Evolutionary conservation across 768 basidiomycete species (phyloP), one percentile per base, ranked within the genome.

Genomic region (Suillus discolor): DNA sequence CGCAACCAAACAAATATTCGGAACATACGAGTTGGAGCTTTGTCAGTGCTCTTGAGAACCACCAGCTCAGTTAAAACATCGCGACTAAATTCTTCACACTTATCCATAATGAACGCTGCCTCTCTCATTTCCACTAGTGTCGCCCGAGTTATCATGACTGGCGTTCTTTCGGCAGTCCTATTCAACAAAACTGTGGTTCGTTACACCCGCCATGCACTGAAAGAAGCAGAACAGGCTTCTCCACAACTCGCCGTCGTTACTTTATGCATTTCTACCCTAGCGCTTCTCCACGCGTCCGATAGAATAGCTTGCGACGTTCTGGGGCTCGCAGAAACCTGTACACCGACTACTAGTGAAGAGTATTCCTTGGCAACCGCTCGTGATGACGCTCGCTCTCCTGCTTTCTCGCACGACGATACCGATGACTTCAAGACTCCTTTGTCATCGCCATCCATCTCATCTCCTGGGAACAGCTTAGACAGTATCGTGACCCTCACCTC

Each of bases 391-490:
- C 34, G 34, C 34, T 55, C 54, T n/a, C 54, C 54, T 36, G 54
- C 20, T n/a, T n/a, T 55, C 20, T 55, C 54, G 11, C 34, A 34
- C 12, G 54, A 55, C 1, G 54, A 55, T 13, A 1, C 34, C 20
- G 20, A 55, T 6, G 54, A 55, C 20, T 55, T 55, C 54, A 55
- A n/a, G 20, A 55, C 54, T 36, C 54, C 54, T n/a, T 36, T 55
- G 20, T 55, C 54, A 36, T 55, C 54, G 54, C 54, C 54, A 3
- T 55, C 54, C 6, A 36, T 55, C 3, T 36, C 54, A n/a, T 55
- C 54, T 36, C 54, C 34, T 20, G 20, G 20, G 54, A 55, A 55
- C 34, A 55, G 54, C 54, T 55, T 1, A 7, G 54, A 55, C 34
- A 55, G 54, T 36, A 55, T 55, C 36, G 34, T 2, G 34, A 55